phyloP scores from a whole-genome alignment of 2,329 filamentous ascomycete genomes.

The Scedosporium minutisporum region DNA sequence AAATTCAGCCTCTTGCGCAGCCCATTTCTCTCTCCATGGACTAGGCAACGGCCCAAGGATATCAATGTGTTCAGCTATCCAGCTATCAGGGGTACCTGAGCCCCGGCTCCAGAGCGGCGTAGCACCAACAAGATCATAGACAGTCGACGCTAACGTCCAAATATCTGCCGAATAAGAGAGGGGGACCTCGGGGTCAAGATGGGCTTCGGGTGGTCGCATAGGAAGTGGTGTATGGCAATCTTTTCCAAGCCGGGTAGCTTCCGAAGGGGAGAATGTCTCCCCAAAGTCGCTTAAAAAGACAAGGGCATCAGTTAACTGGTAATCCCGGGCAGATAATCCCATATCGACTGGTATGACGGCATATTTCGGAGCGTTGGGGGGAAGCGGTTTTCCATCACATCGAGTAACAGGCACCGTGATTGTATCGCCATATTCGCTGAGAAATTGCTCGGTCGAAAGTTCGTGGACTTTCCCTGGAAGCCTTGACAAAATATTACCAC shows the following conservation, averaged over 20 bases:
- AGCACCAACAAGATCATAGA: slow-evolving; percentile 15
- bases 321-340: slow-evolving; percentile 18
- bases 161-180: slow-evolving; percentile 12
- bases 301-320: slow-evolving; percentile 17
- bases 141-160: slow-evolving; percentile 13
- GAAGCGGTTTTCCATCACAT: slow-evolving; percentile 16
- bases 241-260: slow-evolving; percentile 13
- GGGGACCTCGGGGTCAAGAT: slow-evolving; percentile 4
- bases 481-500: slow-evolving; percentile 15
- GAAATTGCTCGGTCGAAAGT: slow-evolving; percentile 21
- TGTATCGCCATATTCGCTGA: slow-evolving; percentile 19
- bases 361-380: slow-evolving; percentile 16
- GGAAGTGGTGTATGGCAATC: slow-evolving; percentile 12
- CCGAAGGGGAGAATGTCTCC: slow-evolving; percentile 17
- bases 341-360: slow-evolving; percentile 14
- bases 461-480: slow-evolving; percentile 11
- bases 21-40: slow-evolving; percentile 8
- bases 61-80: slow-evolving; percentile 14
- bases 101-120: slow-evolving; percentile 13
- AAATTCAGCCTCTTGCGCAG: not conserved
- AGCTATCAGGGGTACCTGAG: slow-evolving; percentile 11
- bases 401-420: slow-evolving; percentile 17
- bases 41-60: slow-evolving; percentile 11
- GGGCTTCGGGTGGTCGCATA: slow-evolving; percentile 8
- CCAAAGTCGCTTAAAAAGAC: slow-evolving; percentile 24